Evolutionary conservation across 768 basidiomycete genomes (phyloP), one percentile per base, ranked within the genome.

Genomic region (Hypsizygus marmoreus): DNA sequence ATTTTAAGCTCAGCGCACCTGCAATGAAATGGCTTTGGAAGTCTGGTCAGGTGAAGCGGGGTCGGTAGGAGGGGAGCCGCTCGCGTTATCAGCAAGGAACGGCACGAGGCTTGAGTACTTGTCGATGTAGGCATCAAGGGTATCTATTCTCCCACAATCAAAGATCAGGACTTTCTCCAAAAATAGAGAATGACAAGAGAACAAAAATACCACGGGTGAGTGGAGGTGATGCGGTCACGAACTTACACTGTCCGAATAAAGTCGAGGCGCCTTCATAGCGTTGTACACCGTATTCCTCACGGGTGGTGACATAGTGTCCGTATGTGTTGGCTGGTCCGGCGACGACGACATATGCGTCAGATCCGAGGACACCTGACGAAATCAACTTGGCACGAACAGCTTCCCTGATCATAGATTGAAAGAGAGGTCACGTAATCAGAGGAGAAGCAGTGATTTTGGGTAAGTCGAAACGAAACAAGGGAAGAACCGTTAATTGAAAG

Each of bases 311-410:
- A 59, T 89, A 88, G 65, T 89, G 88, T 0, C 71, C 78, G 57
- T 91, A 91, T 4, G 86, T 84, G 53, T 90, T 91, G 4, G 86
- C 87, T n/a, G 89, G 89, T 11, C 87, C 89, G 11, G 85, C 83
- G 44, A 89, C 67, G 41, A 89, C 86, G 49, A 91, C 85, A 52
- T 87, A 85, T 3, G 85, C 86, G 53, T 85, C 75, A 36, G 79
- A 63, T 30, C 80, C 84, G 47, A 90, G 62, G 47, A 88, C 69
- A 3, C 79, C 81, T 38, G 76, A 69, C 0, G 82, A 74, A 48
- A 89, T 83, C 38, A 91, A 72, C 57, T 73, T 66, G 17, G 78
- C 71, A 38, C 87, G 82, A 39, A 91, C 51, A 1, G 86, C 82
- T 48, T 89, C 80, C 29, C 87, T 88, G 59, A 30, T 16, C n/a